phyloP scores from a whole-genome alignment of 176 grass and related monocot species.

The Juncus effusus region DNA sequence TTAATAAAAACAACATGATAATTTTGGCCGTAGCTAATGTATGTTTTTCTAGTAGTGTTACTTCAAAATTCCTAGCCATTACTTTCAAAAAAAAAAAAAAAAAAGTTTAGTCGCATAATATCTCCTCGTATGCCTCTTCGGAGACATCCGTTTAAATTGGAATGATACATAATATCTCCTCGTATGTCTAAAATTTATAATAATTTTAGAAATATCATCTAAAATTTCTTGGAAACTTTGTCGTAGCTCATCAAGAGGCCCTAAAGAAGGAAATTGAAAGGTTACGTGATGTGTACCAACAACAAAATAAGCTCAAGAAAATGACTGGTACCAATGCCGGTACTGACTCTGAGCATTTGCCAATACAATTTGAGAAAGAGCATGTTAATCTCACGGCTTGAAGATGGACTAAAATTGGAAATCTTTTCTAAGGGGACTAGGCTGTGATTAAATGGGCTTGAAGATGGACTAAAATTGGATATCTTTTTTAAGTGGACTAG shows the following conservation, averaged over 20 bases:
- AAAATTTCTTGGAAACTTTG: not conserved
- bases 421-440: not conserved
- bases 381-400: conserved; percentile 22
- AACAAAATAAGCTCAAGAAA: conserved; percentile 66
- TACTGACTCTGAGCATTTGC: conserved; percentile 22
- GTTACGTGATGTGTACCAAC: conserved; percentile 67
- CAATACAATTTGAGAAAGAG: conserved; percentile 42
- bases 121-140: too few species aligned
- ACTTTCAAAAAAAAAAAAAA: too few species aligned
- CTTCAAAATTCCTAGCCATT: too few species aligned
- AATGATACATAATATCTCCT: too few species aligned
- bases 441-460: conserved; percentile 26
- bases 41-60: too few species aligned
- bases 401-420: conserved; percentile 18
- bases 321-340: conserved; percentile 35
- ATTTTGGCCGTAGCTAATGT: too few species aligned
- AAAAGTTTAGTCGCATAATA: too few species aligned
- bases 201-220: too few species aligned
- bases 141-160: too few species aligned
- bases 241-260: conserved; percentile 86
- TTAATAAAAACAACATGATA: too few species aligned
- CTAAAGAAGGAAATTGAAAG: conserved; percentile 81
- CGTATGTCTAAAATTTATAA: too few species aligned
- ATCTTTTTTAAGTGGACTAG: not conserved
- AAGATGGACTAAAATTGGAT: conserved; percentile 19